Evolutionary conservation across 805 yeast genomes (phyloP), one percentile per base, ranked within the genome.

Genomic region (Barnettozyma californica): DNA sequence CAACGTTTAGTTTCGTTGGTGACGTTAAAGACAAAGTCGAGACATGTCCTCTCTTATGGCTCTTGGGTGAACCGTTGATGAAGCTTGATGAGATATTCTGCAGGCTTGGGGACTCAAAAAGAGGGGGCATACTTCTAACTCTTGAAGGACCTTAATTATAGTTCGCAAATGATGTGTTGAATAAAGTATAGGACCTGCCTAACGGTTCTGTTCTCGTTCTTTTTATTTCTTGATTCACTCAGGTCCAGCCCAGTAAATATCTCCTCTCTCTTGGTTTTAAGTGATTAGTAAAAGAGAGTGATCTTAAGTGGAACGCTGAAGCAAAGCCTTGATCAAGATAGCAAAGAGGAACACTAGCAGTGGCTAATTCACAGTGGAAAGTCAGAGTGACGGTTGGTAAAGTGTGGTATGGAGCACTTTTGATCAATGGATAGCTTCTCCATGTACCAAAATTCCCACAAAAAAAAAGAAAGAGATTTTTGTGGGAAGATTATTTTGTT

Each of bases 1-100:
- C 69, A 19, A 74, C 67, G 53, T 76, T 77, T 40, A 75, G 60
- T 56, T 70, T 72, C 10, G 78, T 66, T 4, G 80, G 80, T 1
- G 78, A 73, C 1, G 75, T 62, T 16, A 68, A 57, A 1, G 74
- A 69, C 36, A 70, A 59, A 8, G 70, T 70, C 2, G 74, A 69
- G 14, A 55, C 55, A 44, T 57, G 62, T 11, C 59, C 51, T 46
- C 54, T 53, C 39, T 41, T 52, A 5, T 46, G 48, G 21, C 45
- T 51, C 20, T 47, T 48, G 20, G 61, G 58, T 1, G 58, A 53
- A 11, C 55, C 54, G 43, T 41, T 43, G 41, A 26, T 49, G 23
- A 39, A 50, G 44, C 27, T 51, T 46, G 41, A 41, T 9, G 37
- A 50, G 45, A 34, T 48, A 45, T 50, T 42, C 16, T 13, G 54